Evolutionary conservation across 139 green algal genomes (phyloP).

Genomic region (Micractinium conductrix): DNA sequence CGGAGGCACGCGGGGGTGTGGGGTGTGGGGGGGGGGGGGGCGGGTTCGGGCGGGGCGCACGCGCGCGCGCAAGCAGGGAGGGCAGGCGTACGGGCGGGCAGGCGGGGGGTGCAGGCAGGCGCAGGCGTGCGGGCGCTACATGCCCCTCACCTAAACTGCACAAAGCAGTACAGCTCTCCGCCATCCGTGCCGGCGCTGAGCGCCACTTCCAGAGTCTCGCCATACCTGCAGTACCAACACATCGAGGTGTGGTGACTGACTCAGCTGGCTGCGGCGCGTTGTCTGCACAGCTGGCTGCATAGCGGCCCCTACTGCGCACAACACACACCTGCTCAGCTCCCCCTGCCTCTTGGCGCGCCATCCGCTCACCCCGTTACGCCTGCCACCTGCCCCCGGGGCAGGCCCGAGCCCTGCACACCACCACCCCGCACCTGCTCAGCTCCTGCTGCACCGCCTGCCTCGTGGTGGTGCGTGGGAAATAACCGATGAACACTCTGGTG

Average conservation of each 20-base stretch:
- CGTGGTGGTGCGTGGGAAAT: conserved; percentile 17
- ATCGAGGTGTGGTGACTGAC: too few species aligned
- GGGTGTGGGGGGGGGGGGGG: background rate
- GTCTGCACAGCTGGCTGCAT: too few species aligned
- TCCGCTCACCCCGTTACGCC: too few species aligned
- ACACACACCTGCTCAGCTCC: too few species aligned
- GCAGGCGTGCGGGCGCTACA: background rate
- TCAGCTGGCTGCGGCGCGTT: too few species aligned
- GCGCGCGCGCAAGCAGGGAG: background rate
- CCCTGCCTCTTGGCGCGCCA: too few species aligned
- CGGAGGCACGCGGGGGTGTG: background rate
- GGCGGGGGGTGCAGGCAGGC: background rate
- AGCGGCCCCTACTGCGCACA: too few species aligned
- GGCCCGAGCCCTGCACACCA: background rate
- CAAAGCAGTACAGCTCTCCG: conserved; percentile 21
- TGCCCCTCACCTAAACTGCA: conserved; percentile 9
- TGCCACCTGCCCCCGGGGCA: too few species aligned
- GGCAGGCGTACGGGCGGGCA: background rate
- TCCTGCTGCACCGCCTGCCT: background rate
- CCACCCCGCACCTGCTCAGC: background rate
- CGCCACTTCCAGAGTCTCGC: background rate
- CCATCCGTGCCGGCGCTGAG: conserved; percentile 6
- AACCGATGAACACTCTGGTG: conserved; percentile 16
- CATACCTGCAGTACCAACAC: background rate
- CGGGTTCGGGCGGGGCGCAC: too few species aligned